phyloP scores from a whole-genome alignment of 441 rosid species.

The Populus trichocarpa region DNA sequence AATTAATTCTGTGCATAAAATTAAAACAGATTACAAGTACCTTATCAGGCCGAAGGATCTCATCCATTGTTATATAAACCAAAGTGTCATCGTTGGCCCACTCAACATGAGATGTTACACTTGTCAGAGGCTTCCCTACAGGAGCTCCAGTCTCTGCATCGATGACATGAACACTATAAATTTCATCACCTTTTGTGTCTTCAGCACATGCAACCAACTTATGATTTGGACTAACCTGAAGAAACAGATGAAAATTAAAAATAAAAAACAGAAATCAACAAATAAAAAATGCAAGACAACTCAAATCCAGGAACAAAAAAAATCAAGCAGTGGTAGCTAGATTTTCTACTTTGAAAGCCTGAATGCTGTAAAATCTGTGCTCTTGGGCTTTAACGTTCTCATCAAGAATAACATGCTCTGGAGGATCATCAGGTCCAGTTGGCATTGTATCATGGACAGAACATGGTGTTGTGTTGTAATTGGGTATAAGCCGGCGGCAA shows the following conservation, averaged over 20 bases:
- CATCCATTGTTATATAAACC: slow-evolving; percentile 81
- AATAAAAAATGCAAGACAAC: neutral
- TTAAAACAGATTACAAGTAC: slow-evolving; percentile 28
- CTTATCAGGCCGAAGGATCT: slow-evolving; percentile 83
- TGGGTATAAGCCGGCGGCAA: slow-evolving; percentile 50
- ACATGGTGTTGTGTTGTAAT: slow-evolving; percentile 30
- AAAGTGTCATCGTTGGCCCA: slow-evolving; percentile 87
- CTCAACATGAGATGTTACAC: slow-evolving; percentile 49
- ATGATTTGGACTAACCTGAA: slow-evolving; percentile 67
- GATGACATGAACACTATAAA: slow-evolving; percentile 55
- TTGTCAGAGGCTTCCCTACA: slow-evolving; percentile 50
- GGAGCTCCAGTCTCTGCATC: slow-evolving; percentile 54
- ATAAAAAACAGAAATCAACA: neutral
- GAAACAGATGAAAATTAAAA: neutral
- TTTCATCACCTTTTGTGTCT: slow-evolving; percentile 83
- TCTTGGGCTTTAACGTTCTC: slow-evolving; percentile 73
- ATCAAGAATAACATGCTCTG: slow-evolving; percentile 81
- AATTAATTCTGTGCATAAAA: neutral
- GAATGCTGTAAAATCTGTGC: slow-evolving; percentile 52
- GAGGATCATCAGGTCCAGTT: slow-evolving; percentile 66
- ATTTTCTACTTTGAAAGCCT: slow-evolving; percentile 55
- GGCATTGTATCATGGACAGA: slow-evolving; percentile 75
- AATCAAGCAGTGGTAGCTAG: neutral
- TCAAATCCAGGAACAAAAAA: neutral
- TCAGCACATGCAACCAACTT: slow-evolving; percentile 84